These are phyloP conservation scores for Coffea humblotiana DNA, from an alignment of 305 asterid species.

Conservation along the genomic window DNA sequence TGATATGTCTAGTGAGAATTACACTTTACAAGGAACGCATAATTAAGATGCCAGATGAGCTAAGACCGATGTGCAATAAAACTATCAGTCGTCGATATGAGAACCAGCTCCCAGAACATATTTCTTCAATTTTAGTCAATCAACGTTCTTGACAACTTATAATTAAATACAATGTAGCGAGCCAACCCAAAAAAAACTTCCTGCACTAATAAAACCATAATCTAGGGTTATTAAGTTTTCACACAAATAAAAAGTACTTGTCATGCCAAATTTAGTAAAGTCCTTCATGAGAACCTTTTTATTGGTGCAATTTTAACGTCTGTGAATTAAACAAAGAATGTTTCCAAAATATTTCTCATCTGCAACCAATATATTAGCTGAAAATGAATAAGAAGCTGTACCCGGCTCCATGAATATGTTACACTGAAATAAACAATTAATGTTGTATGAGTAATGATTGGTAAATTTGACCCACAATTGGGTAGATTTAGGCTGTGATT, in stretches of 20 bases:
- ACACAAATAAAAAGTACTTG: background rate
- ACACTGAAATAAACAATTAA: background rate
- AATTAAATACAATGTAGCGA: no score
- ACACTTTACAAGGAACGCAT: background rate
- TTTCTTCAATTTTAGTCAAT: background rate
- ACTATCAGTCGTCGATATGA: background rate
- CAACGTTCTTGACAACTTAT: background rate
- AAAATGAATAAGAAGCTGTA: background rate
- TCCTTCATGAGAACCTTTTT: background rate
- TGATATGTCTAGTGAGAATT: background rate
- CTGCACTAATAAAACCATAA: no score
- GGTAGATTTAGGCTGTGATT: slow-evolving; percentile 5
- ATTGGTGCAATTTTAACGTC: background rate
- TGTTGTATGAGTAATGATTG: background rate
- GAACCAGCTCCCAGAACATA: background rate
- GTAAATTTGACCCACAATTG: background rate
- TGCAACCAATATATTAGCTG: background rate
- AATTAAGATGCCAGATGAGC: background rate
- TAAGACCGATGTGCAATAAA: background rate
- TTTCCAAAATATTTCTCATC: background rate
- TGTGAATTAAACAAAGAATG: background rate
- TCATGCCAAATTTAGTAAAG: background rate
- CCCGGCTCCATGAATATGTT: background rate
- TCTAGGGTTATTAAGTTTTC: background rate
- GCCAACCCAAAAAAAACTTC: background rate